Conservation (phyloP, 345 rosid species). For the Draba incana region DNA sequence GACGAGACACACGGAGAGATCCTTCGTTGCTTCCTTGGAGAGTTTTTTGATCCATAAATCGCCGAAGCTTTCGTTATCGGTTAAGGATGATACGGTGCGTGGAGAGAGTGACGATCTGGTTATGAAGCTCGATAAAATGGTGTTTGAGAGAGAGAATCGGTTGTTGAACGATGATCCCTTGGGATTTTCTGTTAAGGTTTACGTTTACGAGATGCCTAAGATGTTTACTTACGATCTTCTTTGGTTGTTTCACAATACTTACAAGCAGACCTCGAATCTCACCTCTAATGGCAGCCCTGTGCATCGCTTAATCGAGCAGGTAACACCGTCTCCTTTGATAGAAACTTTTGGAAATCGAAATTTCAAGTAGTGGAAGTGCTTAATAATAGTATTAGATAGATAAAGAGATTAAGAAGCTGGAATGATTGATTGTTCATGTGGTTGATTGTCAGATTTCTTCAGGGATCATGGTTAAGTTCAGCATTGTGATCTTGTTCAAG, state of each 20-base stretch:
- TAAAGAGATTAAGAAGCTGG: slow-evolving; percentile 1
- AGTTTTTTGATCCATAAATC: slow-evolving; percentile 48
- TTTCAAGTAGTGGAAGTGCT: background rate
- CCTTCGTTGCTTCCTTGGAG: slow-evolving; percentile 65
- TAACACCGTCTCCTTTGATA: slow-evolving; percentile 5
- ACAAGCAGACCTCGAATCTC: slow-evolving; percentile 65
- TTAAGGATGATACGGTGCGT: slow-evolving; percentile 47
- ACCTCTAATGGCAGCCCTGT: slow-evolving; percentile 96
- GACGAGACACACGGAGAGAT: slow-evolving; percentile 46
- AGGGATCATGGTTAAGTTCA: too few relatives aligned
- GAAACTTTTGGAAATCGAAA: background rate
- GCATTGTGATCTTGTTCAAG: background rate
- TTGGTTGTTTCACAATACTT: slow-evolving; percentile 62
- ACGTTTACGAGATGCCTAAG: slow-evolving; percentile 80
- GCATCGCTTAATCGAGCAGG: slow-evolving; percentile 88
- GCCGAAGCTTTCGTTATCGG: slow-evolving; percentile 13
- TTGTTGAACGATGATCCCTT: slow-evolving; percentile 49
- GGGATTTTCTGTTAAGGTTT: slow-evolving; percentile 62
- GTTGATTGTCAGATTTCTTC: background rate
- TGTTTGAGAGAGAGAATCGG: slow-evolving; percentile 47
- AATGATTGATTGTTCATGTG: background rate
- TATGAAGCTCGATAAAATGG: slow-evolving; percentile 45
- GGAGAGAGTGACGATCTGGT: slow-evolving; percentile 39
- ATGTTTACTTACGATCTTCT: slow-evolving; percentile 83
- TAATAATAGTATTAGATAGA: background rate